A percentile compares a stretch with the other conserved stretches of the same genome.
Conservation (phyloP, 805 yeast species). For the Nakazawaea molendinolei region DNA sequence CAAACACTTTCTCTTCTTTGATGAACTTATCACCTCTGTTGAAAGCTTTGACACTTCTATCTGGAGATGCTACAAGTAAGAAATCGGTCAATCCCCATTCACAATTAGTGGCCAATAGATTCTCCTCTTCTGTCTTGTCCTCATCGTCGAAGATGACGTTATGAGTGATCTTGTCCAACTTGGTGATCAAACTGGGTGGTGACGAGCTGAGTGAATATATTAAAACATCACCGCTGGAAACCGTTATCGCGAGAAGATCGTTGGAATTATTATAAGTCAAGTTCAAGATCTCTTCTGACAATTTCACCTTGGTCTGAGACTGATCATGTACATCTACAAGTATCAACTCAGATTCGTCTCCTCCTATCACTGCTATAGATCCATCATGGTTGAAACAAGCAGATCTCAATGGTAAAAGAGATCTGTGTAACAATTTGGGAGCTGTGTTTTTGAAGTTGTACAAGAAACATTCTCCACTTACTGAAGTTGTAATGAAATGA, state of each 20-base stretch:
- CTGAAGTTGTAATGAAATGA: slow-evolving; percentile 28
- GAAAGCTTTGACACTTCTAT: slow-evolving; percentile 39
- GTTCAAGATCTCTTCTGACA: slow-evolving; percentile 50
- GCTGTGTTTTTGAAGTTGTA: slow-evolving; percentile 23
- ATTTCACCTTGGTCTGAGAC: slow-evolving; percentile 27
- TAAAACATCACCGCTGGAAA: slow-evolving; percentile 52
- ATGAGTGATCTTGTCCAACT: slow-evolving; percentile 34
- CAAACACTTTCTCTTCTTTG: slow-evolving; percentile 2
- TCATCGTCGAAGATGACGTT: slow-evolving; percentile 33
- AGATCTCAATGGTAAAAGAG: slow-evolving; percentile 43
- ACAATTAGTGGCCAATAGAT: slow-evolving; percentile 42
- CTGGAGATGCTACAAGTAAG: slow-evolving; percentile 60
- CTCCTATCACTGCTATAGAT: slow-evolving; percentile 51
- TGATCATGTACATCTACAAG: slow-evolving; percentile 35
- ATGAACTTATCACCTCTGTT: slow-evolving; percentile 28
- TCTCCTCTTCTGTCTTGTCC: slow-evolving; percentile 24
- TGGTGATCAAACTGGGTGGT: slow-evolving; percentile 43
- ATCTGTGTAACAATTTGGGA: slow-evolving; percentile 32
- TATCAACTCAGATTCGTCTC: slow-evolving; percentile 55
- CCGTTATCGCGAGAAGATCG: slow-evolving; percentile 50
- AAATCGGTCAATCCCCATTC: slow-evolving; percentile 58
- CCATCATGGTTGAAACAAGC: slow-evolving; percentile 56
- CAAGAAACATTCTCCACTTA: slow-evolving; percentile 36
- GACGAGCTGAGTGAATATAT: slow-evolving; percentile 52
- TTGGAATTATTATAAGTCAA: slow-evolving; percentile 50